A percentile compares a stretch with the other conserved stretches of the same genome.
These are phyloP conservation scores for Erysimum cheiri DNA, from an alignment of 441 rosid genomes.

Conservation along the genomic window DNA sequence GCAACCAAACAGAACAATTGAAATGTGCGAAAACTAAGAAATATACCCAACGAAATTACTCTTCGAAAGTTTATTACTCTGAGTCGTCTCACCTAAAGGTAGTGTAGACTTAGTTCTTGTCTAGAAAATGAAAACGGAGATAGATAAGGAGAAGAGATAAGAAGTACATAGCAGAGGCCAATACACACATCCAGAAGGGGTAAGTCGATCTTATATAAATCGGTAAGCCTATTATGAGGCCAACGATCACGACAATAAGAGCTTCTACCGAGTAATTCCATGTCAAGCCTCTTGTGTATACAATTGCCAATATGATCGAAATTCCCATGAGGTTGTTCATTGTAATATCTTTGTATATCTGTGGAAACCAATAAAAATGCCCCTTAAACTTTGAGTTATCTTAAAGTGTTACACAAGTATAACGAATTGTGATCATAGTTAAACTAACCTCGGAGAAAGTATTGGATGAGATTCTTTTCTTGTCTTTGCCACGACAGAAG, in stretches of 20 bases:
- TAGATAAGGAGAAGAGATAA: conserved; percentile 59
- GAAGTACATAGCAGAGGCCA: conserved; percentile 59
- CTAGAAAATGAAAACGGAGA: conserved; percentile 41
- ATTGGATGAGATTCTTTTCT: conserved; percentile 45
- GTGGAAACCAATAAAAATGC: conserved; percentile 20
- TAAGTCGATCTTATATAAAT: conserved; percentile 49
- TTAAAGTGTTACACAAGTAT: neutral
- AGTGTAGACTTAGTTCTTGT: conserved; percentile 7
- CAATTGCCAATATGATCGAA: conserved; percentile 51
- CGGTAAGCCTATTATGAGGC: conserved; percentile 53
- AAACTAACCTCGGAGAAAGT: conserved; percentile 56
- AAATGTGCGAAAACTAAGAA: too few relatives aligned
- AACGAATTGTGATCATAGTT: neutral
- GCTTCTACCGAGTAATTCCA: conserved; percentile 66
- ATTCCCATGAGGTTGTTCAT: conserved; percentile 63
- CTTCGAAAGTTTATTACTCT: neutral
- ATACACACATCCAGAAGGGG: conserved; percentile 52
- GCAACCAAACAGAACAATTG: too few relatives aligned
- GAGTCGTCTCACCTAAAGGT: conserved; percentile 1
- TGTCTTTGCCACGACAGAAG: conserved; percentile 52
- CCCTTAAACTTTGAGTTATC: neutral
- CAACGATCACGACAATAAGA: conserved; percentile 52
- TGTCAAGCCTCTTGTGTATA: conserved; percentile 53
- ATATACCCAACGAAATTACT: too few relatives aligned
- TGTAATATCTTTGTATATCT: conserved; percentile 62